phyloP scores from a whole-genome alignment of 345 rosid genomes.

The Corymbia maculata region DNA sequence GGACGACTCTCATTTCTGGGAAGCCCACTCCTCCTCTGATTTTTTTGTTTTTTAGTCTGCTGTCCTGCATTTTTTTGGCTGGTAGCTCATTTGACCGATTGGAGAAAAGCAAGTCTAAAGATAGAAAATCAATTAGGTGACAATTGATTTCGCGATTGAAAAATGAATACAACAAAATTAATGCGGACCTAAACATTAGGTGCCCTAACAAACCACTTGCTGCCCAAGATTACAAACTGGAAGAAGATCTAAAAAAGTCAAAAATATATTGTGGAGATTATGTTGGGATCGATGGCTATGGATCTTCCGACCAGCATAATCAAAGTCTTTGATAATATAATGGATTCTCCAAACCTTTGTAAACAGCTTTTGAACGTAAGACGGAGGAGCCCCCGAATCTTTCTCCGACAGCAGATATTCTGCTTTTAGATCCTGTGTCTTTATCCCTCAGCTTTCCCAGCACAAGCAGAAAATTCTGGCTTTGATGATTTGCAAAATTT shows the following conservation, averaged over 20 bases:
- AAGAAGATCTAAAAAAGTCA: neutral
- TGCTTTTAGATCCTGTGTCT: neutral
- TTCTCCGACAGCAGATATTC: neutral
- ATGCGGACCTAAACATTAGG: neutral
- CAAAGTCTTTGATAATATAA: neutral
- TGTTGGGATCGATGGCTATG: neutral
- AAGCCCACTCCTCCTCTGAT: neutral
- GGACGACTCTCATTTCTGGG: neutral
- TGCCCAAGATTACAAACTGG: neutral
- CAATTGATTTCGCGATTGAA: neutral
- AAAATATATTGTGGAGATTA: neutral
- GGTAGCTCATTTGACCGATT: neutral
- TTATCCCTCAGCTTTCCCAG: neutral
- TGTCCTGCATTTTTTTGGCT: neutral
- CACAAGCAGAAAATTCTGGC: neutral
- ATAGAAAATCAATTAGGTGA: neutral
- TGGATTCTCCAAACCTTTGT: neutral
- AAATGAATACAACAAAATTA: neutral
- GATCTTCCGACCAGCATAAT: neutral
- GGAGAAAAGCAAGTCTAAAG: neutral
- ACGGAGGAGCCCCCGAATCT: neutral
- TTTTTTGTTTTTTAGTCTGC: neutral
- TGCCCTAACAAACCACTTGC: neutral
- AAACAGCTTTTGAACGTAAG: neutral
- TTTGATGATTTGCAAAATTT: neutral